Evolutionary conservation across 2,329 filamentous ascomycete genomes (phyloP), one percentile per base, ranked within the genome.

Genomic region (Aspergillus sojae): DNA sequence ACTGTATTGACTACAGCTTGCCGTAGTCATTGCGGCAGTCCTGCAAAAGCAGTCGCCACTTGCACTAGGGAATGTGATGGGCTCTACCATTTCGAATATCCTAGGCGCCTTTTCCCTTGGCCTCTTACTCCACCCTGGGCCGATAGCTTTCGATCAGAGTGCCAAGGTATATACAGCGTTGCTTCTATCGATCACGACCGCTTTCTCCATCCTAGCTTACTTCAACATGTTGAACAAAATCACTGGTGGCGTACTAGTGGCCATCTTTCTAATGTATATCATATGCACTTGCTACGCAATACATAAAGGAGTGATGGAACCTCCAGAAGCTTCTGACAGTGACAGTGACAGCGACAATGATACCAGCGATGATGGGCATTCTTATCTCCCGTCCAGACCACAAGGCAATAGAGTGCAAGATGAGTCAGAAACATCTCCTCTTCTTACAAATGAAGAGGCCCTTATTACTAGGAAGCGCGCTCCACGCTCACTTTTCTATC

Each of bases 91-190:
- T 53, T 85, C 84, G 57, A 86, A 86, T 60, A 84, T 86, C 57
- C 77, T 86, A 2, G 84, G 84, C 19, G 84, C 84, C 14, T 86
- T 86, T 67, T 84, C 83, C 1, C 74, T 86, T 1, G 84, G 83
- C 5, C 75, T 86, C 1, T 68, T 86, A 4, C 83, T 80, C 67
- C 74, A 79, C 62, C 70, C 72, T 9, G 66, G 66, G 1, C 58
- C 63, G 1, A 70, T 78, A 12, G 54, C 62, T 1, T 86, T 85
- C 62, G 84, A 86, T 65, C 66, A 69, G n/a, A 84, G 81, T 62
- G 77, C 82, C 1, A 81, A 80, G 63, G 74, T 84, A 14, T 85
- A 86, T 65, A 79, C 82, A 1, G 69, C 73, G 1, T 61, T 84
- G 11, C 71, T 82, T 12, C 73, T 84, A 6, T 66, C 73, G 1